Conservation (phyloP, 306 rosid genomes). For the Lathyrus tuberosus region DNA sequence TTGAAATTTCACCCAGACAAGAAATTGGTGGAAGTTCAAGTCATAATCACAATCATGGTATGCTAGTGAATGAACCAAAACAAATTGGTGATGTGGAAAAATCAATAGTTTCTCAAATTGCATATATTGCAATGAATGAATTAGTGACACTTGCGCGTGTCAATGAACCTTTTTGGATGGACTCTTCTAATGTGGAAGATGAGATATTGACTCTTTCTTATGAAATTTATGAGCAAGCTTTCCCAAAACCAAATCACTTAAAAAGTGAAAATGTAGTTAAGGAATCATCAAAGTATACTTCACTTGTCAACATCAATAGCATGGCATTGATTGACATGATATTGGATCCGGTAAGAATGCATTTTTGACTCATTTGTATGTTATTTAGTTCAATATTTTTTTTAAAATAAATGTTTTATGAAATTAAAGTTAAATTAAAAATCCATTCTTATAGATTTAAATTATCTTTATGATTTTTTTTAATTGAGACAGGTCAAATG, state of each 20-base stretch:
- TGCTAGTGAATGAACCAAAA: constrained; percentile 2
- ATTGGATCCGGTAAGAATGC: constrained; percentile 52
- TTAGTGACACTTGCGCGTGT: constrained; percentile 44
- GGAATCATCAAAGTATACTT: constrained; percentile 67
- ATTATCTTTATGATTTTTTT: too few species aligned
- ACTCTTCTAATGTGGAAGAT: constrained; percentile 26
- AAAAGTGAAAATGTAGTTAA: constrained; percentile 37
- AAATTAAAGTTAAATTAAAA: too few species aligned
- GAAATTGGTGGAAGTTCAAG: constrained; percentile 25
- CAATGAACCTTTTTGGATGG: constrained; percentile 61
- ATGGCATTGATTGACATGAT: constrained; percentile 53
- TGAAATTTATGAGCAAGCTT: constrained; percentile 49
- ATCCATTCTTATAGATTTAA: too few species aligned
- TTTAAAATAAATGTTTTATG: too few species aligned
- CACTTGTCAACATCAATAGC: constrained; percentile 43
- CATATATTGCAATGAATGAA: constrained; percentile 51
- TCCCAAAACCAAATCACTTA: constrained; percentile 46
- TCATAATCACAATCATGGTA: constrained; percentile 12
- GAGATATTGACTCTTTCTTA: constrained; percentile 41
- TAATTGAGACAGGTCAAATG: not conserved
- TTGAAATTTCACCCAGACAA: too few species aligned
- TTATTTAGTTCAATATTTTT: too few species aligned
- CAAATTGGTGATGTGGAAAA: constrained; percentile 42
- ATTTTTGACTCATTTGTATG: not conserved
- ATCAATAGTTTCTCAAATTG: constrained; percentile 47